Evolutionary conservation across 345 rosid species (phyloP).

Genomic region (Sisymbrium altissimum): DNA sequence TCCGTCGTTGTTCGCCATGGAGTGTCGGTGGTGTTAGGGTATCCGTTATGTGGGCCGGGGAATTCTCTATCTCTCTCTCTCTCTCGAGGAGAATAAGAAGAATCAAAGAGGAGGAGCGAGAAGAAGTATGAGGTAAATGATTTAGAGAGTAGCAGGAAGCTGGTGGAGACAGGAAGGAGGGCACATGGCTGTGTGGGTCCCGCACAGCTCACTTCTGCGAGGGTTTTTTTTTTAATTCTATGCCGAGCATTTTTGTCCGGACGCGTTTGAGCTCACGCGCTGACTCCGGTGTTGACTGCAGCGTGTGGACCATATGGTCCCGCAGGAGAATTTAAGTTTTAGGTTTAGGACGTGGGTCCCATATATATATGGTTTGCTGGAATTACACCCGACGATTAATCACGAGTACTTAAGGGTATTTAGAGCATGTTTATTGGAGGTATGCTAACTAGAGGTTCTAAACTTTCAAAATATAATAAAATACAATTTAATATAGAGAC

Average conservation of each 20-base stretch:
- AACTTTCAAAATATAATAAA: no score
- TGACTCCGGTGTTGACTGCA: constrained; percentile 32
- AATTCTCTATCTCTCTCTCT: not conserved
- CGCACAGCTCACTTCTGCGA: constrained; percentile 56
- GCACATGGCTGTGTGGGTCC: constrained; percentile 95
- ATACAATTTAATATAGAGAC: no score
- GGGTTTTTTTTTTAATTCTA: not conserved
- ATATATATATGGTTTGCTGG: not conserved
- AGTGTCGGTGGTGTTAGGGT: not conserved
- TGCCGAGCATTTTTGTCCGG: constrained; percentile 3
- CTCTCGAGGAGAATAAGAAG: not conserved
- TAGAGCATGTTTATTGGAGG: no score
- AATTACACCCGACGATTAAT: not conserved
- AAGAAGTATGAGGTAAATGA: not conserved
- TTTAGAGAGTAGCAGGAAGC: constrained; percentile 37
- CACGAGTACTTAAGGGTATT: no score
- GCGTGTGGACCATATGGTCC: constrained; percentile 14
- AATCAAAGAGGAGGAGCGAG: not conserved
- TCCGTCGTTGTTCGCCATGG: constrained; percentile 25
- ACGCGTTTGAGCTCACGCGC: constrained; percentile 31
- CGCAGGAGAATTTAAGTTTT: constrained; percentile 21
- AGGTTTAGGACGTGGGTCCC: constrained; percentile 3
- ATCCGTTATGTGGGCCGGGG: not conserved
- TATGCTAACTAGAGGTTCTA: no score
- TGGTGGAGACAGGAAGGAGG: constrained; percentile 97